Evolutionary conservation across 202 grass and related monocot species (phyloP), one percentile per base, ranked within the genome.

Genomic region (Schoenoplectus triqueter): DNA sequence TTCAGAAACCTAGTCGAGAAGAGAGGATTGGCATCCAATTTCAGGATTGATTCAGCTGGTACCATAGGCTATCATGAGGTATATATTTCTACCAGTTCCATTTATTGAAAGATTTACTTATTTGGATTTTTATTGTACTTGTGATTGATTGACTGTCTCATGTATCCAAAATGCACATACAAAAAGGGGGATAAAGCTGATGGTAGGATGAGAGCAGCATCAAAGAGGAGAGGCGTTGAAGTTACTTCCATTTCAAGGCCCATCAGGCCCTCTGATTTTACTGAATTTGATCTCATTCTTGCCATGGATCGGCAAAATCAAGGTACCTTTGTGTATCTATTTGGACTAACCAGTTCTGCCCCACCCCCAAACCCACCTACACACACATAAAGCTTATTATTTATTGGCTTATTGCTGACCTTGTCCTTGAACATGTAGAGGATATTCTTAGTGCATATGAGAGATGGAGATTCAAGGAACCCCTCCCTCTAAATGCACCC

Each of bases 61-160:
- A 98, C 95, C 20, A 95, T 95, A 9, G 95, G 92, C 10, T 98
- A 92, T 64, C 95, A 98, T 86, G 95, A 98, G 91, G 92, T 98
- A 59, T 31, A 57, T 75, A 47, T 69, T 62, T 85, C 39, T 45
- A 15, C 31, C 78, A 74, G 50, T 15, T 42, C 48, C 81, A n/a
- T 49, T 73, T 60, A 19, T 70, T 64, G 84, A 7, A 75, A 69
- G 47, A 44, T 75, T 31, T 63, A 47, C 64, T 76, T 7, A 3
- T n/a, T 55, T 80, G 3, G 17, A 66, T 76, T 52, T 54, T 70
- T 45, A 20, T 74, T 55, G 1, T 41, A 66, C 68, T 20, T 73
- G 13, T 73, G 73, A 13, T 50, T 7, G 39, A 61, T 63, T 79
- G 56, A 44, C 20, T 83, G 55, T 55, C 80, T 11, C 64, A 72